These are phyloP conservation scores for Dioscorea zingiberensis DNA, from an alignment of 106 monocot genomes.

Conservation along the genomic window DNA sequence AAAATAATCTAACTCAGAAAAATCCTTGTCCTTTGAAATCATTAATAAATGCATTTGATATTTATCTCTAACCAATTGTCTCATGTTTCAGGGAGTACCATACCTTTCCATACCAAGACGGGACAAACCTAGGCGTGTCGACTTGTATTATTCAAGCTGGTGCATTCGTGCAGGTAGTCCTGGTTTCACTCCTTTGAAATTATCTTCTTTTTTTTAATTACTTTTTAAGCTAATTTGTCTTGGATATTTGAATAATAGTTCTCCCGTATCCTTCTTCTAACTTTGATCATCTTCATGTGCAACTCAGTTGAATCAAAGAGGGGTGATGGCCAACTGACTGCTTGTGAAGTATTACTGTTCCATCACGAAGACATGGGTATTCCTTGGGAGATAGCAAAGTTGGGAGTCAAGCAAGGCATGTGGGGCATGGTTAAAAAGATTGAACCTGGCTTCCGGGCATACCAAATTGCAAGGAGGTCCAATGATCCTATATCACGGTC, in stretches of 20 bases:
- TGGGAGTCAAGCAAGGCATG: slow-evolving; percentile 83
- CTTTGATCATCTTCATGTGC: background rate
- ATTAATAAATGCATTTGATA: no score
- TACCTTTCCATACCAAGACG: slow-evolving; percentile 48
- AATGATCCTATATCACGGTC: slow-evolving; percentile 37
- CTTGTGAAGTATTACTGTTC: slow-evolving; percentile 86
- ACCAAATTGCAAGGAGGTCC: slow-evolving; percentile 41
- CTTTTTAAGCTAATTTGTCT: no score
- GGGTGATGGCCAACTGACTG: slow-evolving; percentile 70
- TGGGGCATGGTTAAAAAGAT: slow-evolving; percentile 90
- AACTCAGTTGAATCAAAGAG: slow-evolving; percentile 59
- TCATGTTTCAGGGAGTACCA: slow-evolving; percentile 54
- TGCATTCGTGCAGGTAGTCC: slow-evolving; percentile 92
- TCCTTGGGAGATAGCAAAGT: slow-evolving; percentile 87
- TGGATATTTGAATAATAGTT: background rate
- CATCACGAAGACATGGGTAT: slow-evolving; percentile 99
- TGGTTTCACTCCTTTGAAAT: no score
- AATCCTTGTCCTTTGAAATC: background rate
- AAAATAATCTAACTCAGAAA: no score
- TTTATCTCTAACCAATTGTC: no score
- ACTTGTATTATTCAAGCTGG: slow-evolving; percentile 93
- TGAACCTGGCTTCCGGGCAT: slow-evolving; percentile 80
- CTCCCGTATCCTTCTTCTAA: background rate
- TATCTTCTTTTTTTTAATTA: no score
- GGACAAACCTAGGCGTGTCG: slow-evolving; percentile 81